Base-by-base conservation (phyloP, 1,284 basidiomycete species). In the Irpex lacteus region DNA sequence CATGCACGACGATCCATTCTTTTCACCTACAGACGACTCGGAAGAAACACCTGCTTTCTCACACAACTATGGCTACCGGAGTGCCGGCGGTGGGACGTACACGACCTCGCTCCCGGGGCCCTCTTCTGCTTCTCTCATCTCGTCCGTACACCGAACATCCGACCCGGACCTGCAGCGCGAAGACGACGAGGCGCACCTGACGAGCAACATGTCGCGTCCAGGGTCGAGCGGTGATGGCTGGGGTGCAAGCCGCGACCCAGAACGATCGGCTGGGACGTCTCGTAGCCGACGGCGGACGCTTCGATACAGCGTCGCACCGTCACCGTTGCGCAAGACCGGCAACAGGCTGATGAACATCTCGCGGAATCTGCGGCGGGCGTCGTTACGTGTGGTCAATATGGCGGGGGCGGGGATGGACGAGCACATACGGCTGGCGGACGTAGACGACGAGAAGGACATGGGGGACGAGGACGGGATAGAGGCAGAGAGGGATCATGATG, bases 351-450 rank as follows among this genome's bases (percentile, higher is more conserved):
- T 82, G 69, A 79, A 80, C 32, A 81, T 91, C 56, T 85, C 85
- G 37, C 81, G 81, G 62, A 86, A 80, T 65, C 68, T 96, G 5
- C 80, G 87, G n/a, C 81, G 90, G 15, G 86, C 88, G 54, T 95
- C 92, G 38, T 76, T 92, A 60, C 86, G 95, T 19, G 94, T 98
- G 15, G 94, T 94, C 44, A 94, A 95, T 73, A 77, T 95, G 58
- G 88, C 87, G 44, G 87, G 87, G 4, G 78, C 78, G n/a, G 85
- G 84, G 0, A 70, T 89, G 55, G 87, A 88, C 62, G 83, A 83
- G 44, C 86, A 87, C 64, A 72, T 87, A 11, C 79, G 83, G 36
- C 71, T 89, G 13, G 79, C 73, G 9, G 89, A 90, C 66, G 81
- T 77, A 4, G 76, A 78, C 49, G 79, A 80, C 13, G 77, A 78